A percentile compares a stretch with the other conserved stretches of the same genome.
Evolutionary conservation across 352 stramenopile genomes (phyloP).

Genomic region (Thalassiosira hispida): DNA sequence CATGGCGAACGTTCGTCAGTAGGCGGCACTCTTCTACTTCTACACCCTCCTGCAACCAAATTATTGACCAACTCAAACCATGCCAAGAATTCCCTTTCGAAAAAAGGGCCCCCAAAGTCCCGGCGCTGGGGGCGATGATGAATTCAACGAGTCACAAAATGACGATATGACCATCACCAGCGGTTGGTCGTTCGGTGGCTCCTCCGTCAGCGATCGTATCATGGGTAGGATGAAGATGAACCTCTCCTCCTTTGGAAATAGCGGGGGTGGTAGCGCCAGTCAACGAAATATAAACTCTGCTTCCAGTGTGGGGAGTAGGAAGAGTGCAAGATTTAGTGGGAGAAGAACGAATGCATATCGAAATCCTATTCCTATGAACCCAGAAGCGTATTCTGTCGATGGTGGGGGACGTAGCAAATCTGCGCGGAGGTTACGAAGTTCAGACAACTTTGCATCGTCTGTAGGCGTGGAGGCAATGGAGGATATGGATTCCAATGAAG

Average conservation of each 20-base stretch:
- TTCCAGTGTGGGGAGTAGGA: too few species aligned
- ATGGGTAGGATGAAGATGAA: constrained; percentile 45
- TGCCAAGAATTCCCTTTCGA: background rate
- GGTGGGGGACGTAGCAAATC: constrained; percentile 2
- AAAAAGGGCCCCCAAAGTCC: background rate
- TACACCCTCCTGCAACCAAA: too few species aligned
- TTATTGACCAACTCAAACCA: background rate
- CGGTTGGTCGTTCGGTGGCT: constrained; percentile 11
- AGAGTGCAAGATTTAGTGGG: background rate
- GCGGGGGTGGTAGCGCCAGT: background rate
- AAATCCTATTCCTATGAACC: too few species aligned
- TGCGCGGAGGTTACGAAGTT: background rate
- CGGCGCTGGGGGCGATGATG: background rate
- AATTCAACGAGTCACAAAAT: too few species aligned
- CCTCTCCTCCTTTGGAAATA: constrained; percentile 13
- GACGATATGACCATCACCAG: constrained; percentile 40
- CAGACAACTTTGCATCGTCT: background rate
- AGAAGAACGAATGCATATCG: background rate
- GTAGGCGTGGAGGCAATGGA: constrained; percentile 21
- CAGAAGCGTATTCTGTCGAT: too few species aligned
- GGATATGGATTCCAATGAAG: constrained; percentile 32
- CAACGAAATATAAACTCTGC: background rate
- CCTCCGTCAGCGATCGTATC: constrained; percentile 40
- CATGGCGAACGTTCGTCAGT: too few species aligned
- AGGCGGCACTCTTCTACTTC: too few species aligned